Conservation (phyloP, 2,329 filamentous ascomycete species). For the Cladobotryum mycophilum region DNA sequence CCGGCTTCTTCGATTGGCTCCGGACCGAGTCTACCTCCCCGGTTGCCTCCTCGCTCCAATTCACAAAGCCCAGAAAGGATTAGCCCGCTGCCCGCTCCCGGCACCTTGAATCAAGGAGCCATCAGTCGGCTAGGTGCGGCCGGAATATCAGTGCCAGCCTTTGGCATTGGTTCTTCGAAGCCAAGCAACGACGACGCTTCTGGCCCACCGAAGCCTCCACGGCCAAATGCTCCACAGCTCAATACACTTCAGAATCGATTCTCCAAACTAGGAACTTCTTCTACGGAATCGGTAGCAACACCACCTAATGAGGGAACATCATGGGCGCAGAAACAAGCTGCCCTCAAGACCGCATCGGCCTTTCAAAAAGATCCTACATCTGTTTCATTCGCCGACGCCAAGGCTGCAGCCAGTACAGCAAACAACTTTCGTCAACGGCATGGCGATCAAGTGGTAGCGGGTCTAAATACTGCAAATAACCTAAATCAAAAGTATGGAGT, state of each 20-base stretch:
- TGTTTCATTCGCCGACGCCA: constrained; percentile 53
- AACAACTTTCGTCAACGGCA: constrained; percentile 67
- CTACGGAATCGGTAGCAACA: constrained; percentile 16
- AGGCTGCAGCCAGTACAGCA: constrained; percentile 52
- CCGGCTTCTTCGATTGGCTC: constrained; percentile 9
- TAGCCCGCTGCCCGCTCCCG: constrained; percentile 23
- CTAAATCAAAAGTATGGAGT: constrained; percentile 59
- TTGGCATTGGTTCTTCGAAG: constrained; percentile 58
- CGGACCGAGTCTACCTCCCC: constrained; percentile 61
- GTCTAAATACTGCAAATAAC: constrained; percentile 49
- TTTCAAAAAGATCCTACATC: constrained; percentile 56
- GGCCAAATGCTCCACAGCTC: constrained; percentile 38
- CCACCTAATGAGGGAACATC: constrained; percentile 47
- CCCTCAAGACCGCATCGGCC: constrained; percentile 52
- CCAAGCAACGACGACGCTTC: constrained; percentile 18
- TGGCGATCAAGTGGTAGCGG: constrained; percentile 59
- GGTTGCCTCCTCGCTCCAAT: constrained; percentile 46
- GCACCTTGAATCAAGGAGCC: constrained; percentile 47
- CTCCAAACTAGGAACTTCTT: constrained; percentile 41
- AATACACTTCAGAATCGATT: constrained; percentile 65
- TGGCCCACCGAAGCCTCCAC: constrained; percentile 22
- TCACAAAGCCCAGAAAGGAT: constrained; percentile 12
- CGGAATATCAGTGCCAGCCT: constrained; percentile 69
- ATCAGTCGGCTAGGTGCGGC: constrained; percentile 61
- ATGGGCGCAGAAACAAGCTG: constrained; percentile 59